phyloP scores from a whole-genome alignment of 345 rosid species.

The Dipteronia sinensis region DNA sequence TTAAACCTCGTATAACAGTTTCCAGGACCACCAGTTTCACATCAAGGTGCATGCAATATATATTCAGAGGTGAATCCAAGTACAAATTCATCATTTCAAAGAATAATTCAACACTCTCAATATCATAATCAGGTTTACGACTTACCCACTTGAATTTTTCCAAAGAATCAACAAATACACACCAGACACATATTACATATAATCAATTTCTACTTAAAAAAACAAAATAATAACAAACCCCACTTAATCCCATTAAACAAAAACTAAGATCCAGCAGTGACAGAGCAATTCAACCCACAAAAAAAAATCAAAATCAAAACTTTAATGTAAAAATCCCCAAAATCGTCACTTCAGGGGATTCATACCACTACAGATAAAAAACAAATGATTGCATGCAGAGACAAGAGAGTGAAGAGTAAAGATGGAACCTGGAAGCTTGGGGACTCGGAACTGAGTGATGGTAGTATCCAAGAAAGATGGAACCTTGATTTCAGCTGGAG shows the following conservation, averaged over 20 bases:
- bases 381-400: not conserved
- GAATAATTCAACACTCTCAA: no score
- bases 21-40: not conserved
- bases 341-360: not conserved
- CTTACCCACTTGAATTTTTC: no score
- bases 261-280: not conserved
- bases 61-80: not conserved
- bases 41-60: not conserved
- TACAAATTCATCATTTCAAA: not conserved
- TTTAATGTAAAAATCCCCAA: not conserved
- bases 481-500: constrained; percentile 61
- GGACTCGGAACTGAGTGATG: constrained; percentile 41
- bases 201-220: not conserved
- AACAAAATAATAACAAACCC: no score
- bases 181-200: no score
- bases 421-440: constrained; percentile 59
- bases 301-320: not conserved
- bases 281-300: not conserved
- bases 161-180: no score
- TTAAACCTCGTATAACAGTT: not conserved
- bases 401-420: not conserved
- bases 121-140: no score
- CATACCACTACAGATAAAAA: not conserved
- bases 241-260: not conserved
- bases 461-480: constrained; percentile 66